Conservation (phyloP, 345 rosid genomes). For the Ceriops zippeliana region DNA sequence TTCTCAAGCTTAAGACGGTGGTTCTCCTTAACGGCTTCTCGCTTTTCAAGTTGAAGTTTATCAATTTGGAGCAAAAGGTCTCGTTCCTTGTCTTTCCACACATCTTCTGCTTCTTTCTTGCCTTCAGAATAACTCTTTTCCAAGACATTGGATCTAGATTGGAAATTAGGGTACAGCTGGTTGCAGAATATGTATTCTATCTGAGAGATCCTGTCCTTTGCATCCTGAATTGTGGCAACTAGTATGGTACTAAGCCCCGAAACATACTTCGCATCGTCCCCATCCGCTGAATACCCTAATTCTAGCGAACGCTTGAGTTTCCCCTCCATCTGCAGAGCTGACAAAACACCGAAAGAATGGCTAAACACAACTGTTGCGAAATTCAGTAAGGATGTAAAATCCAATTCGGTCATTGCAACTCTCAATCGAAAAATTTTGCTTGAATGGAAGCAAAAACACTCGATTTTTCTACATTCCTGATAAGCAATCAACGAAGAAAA, state of each 20-base stretch:
- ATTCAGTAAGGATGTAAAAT: too few relatives aligned
- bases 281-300: conserved; percentile 33
- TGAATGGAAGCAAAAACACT: too few relatives aligned
- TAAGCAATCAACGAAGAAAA: too few relatives aligned
- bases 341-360: not conserved
- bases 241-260: conserved; percentile 66
- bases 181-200: conserved; percentile 85
- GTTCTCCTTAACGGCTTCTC: conserved; percentile 38
- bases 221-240: conserved; percentile 88
- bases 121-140: conserved; percentile 51
- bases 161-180: conserved; percentile 73
- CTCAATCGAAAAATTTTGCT: too few relatives aligned
- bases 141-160: conserved; percentile 46
- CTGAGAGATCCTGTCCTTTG: conserved; percentile 85
- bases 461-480: too few relatives aligned
- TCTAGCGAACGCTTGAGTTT: conserved; percentile 4
- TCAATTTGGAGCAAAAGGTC: conserved; percentile 41
- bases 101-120: conserved; percentile 46
- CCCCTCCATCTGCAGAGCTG: conserved; percentile 5
- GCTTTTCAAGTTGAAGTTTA: conserved; percentile 48
- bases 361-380: not conserved
- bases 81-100: conserved; percentile 56
- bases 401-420: too few relatives aligned
- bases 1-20: conserved; percentile 39
- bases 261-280: conserved; percentile 44